Evolutionary conservation across 83 land plant species (phyloP).

Genomic region (Picea mariana): DNA sequence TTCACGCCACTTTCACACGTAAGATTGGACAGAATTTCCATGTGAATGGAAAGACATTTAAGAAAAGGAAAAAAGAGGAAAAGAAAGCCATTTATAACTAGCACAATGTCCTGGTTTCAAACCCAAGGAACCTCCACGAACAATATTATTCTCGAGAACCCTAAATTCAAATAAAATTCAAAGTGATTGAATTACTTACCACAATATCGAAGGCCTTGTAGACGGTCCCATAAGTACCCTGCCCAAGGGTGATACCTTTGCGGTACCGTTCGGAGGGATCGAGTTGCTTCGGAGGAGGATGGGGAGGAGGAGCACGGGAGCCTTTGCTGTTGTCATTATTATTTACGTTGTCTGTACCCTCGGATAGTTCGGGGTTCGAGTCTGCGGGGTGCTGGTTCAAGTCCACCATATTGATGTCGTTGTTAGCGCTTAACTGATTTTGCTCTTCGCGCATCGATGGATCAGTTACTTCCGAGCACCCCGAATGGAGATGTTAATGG

Average conservation of each 20-base stretch:
- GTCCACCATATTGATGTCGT: conserved; percentile 1
- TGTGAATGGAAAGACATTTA: neutral
- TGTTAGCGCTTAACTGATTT: neutral
- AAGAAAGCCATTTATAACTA: neutral
- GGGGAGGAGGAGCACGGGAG: neutral
- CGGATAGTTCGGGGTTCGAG: neutral
- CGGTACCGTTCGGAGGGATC: conserved; percentile 62
- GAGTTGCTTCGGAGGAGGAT: neutral
- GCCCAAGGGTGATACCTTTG: conserved; percentile 82
- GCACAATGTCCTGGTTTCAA: neutral
- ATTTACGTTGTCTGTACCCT: neutral
- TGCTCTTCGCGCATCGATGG: neutral
- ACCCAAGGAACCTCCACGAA: neutral
- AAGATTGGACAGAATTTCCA: neutral
- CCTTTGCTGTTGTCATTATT: neutral
- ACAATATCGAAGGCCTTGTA: conserved; percentile 87
- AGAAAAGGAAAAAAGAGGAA: neutral
- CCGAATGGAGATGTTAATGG: too few species aligned
- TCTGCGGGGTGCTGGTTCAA: conserved; percentile 10
- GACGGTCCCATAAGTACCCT: conserved; percentile 95
- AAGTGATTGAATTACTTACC: conserved; percentile 38
- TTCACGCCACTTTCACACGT: neutral
- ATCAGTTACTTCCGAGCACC: neutral
- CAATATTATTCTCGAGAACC: too few species aligned
- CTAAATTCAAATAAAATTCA: neutral